These are phyloP conservation scores for Miamiensis avidus DNA, from an alignment of 169 alveolate species.

Conservation along the genomic window DNA sequence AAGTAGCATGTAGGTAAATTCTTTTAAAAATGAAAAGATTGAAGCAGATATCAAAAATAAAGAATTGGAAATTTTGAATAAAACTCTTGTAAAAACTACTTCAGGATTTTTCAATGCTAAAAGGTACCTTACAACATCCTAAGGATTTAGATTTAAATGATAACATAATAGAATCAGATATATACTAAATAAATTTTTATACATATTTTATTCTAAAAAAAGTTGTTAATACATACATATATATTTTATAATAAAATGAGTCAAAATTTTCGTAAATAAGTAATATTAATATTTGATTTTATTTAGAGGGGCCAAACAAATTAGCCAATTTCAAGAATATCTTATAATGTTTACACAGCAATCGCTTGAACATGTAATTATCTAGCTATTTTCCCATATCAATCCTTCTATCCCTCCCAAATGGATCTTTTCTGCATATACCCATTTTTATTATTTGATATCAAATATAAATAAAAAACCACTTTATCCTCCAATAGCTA, in stretches of 20 bases:
- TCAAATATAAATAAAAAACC: slow-evolving; percentile 50
- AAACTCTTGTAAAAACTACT: background rate
- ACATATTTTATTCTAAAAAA: too few relatives aligned
- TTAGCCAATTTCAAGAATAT: background rate
- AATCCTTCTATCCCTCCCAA: slow-evolving; percentile 68
- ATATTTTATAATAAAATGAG: too few relatives aligned
- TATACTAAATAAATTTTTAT: too few relatives aligned
- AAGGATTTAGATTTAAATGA: background rate
- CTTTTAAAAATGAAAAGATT: background rate
- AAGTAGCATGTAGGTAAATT: background rate
- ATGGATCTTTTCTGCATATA: slow-evolving; percentile 53
- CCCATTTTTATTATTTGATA: slow-evolving; percentile 3
- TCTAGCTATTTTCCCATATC: slow-evolving; percentile 34
- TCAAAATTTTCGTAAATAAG: too few relatives aligned
- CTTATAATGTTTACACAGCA: slow-evolving; percentile 45
- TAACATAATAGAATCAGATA: too few relatives aligned
- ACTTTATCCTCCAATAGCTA: slow-evolving; percentile 56
- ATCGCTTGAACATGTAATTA: slow-evolving; percentile 62
- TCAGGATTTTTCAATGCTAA: background rate
- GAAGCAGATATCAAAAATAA: background rate
- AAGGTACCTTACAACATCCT: background rate
- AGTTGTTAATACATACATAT: too few relatives aligned
- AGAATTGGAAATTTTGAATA: background rate
- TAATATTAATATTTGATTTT: too few relatives aligned
- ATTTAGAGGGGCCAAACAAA: background rate